Base-by-base conservation (phyloP, 2,329 filamentous ascomycete genomes). In the Curvularia verruculosa region DNA sequence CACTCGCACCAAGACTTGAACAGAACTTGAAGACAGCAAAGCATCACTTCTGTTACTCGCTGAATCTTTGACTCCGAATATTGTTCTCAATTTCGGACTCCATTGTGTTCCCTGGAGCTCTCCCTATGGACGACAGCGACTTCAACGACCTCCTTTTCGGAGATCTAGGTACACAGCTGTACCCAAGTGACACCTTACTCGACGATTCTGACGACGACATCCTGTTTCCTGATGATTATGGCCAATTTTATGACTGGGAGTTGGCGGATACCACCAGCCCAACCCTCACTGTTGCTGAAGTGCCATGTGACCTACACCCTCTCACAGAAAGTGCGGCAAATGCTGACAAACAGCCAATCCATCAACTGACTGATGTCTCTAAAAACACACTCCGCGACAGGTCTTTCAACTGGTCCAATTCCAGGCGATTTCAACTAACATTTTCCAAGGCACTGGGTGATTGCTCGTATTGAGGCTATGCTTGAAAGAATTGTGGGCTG, bases 391-490 rank as follows among this genome's bases (percentile, higher is more conserved):
- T 45, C 39, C 59, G 59, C n/a, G 64, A 68, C 40, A 65, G 62
- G 66, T 69, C 36, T 43, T 29, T 12, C 10, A 6, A 6, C 1
- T 9, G n/a, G 12, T 45, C 3, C 3, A 7, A 37, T 15, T 1
- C 13, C 39, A 9, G 29, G 15, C 23, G 18, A 7, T 21, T 43
- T 4, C 26, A 24, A 29, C 60, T 66, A 48, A 68, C 51, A 1
- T 12, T 24, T 8, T 8, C n/a, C 18, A 44, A 77, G 73, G 37
- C 24, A 61, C 12, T 72, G 75, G 65, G 78, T 83, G 13, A 80
- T 86, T 24, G 70, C 77, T 41, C 82, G 80, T 52, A 85, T 89
- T 40, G 85, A 88, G 66, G 73, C 76, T 5, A 81, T 87, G 21
- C 78, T 88, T 15, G 81, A 83, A 54, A 67, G 67, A 0, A 80